phyloP scores from a whole-genome alignment of 2,329 filamentous ascomycete genomes.

The Colletotrichum filicis region DNA sequence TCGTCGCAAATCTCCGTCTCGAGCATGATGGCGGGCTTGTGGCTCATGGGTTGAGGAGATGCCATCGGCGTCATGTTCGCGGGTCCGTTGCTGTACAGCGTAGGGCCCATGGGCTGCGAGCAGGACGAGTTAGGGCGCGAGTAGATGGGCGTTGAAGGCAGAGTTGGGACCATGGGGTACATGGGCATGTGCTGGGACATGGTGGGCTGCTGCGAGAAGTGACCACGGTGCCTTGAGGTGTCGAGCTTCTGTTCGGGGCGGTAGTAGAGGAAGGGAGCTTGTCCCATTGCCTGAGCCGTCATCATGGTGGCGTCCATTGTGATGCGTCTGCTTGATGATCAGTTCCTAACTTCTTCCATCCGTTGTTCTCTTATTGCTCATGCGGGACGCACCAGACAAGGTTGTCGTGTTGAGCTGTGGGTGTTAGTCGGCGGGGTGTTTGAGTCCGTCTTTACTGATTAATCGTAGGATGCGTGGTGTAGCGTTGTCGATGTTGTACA shows the following conservation, averaged over 20 bases:
- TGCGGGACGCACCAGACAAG: constrained; percentile 45
- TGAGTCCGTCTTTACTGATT: constrained; percentile 20
- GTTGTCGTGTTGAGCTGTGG: constrained; percentile 28
- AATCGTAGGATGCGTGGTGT: constrained; percentile 10
- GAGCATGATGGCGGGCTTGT: constrained; percentile 80
- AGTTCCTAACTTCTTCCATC: constrained; percentile 31
- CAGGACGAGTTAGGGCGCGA: constrained; percentile 73
- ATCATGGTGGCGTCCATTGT: constrained; percentile 75
- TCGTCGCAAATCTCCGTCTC: constrained; percentile 78
- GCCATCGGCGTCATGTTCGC: constrained; percentile 78
- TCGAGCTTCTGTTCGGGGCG: constrained; percentile 80
- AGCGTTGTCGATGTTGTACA: constrained; percentile 40
- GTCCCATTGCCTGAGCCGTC: constrained; percentile 69
- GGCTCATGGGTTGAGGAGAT: constrained; percentile 76
- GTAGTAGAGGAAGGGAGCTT: constrained; percentile 89
- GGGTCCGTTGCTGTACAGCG: constrained; percentile 68
- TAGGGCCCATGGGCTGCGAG: constrained; percentile 67
- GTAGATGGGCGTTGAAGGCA: constrained; percentile 72
- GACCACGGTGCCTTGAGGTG: constrained; percentile 74
- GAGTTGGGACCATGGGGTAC: constrained; percentile 65
- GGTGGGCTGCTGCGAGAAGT: constrained; percentile 67
- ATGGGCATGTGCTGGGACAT: constrained; percentile 61
- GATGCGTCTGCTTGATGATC: constrained; percentile 41
- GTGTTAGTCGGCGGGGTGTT: constrained; percentile 24
- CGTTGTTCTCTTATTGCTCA: neutral